Percentiles rank a stretch among this genome's conserved stretches.
Evolutionary conservation across 2,329 filamentous ascomycete genomes (phyloP).

Genomic region (Scedosporium dehoogii): DNA sequence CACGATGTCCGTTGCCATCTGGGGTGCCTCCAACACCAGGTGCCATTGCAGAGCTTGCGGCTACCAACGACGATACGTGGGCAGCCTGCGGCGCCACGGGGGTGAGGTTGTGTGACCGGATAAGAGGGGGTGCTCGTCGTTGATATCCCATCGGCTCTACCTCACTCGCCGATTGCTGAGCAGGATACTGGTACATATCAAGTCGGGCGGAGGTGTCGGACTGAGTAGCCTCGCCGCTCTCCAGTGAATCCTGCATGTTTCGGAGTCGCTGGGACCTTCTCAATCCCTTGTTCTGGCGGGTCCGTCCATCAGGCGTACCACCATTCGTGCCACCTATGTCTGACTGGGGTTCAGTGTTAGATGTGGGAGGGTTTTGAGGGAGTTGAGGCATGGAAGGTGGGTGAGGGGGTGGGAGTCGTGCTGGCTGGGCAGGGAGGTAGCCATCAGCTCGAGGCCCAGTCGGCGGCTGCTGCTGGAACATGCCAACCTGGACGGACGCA

Average conservation of each 20-base stretch:
- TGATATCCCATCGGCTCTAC: neutral
- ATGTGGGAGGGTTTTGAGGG: neutral
- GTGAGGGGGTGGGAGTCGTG: neutral
- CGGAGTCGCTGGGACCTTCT: neutral
- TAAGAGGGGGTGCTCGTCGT: constrained; percentile 45
- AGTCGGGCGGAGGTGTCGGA: constrained; percentile 27
- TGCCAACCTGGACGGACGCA: no score
- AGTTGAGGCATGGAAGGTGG: neutral
- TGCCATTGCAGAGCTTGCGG: constrained; percentile 13
- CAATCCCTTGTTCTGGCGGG: neutral
- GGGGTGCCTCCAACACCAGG: constrained; percentile 11
- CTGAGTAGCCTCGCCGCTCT: constrained; percentile 27
- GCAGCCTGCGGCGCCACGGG: constrained; percentile 68
- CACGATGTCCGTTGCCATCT: constrained; percentile 11
- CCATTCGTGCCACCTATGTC: neutral
- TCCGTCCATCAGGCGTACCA: neutral
- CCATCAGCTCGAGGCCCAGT: neutral
- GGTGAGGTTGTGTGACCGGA: constrained; percentile 64
- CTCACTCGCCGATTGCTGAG: neutral
- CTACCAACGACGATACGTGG: constrained; percentile 52
- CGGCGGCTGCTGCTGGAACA: neutral
- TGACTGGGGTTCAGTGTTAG: neutral
- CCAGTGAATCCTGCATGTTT: neutral
- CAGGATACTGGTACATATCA: constrained; percentile 8
- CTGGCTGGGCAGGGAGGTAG: neutral